Evolutionary conservation across 2,329 filamentous ascomycete genomes (phyloP).

Genomic region (Mycosphaerella sp.): DNA sequence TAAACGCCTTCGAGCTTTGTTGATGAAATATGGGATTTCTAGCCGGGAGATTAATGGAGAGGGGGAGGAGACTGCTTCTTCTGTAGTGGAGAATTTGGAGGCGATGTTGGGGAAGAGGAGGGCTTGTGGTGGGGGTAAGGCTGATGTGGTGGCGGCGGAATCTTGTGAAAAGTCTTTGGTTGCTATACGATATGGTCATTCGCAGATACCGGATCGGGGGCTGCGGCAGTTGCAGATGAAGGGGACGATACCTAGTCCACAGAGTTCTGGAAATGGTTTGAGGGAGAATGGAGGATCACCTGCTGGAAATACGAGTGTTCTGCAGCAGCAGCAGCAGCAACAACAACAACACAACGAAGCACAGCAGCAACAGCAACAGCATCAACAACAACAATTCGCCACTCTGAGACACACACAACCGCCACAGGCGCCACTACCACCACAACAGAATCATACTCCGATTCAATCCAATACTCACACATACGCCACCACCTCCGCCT

Average conservation of each 20-base stretch:
- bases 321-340: no score
- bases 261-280: neutral
- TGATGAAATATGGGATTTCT: slow-evolving; percentile 52
- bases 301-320: no score
- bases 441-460: no score
- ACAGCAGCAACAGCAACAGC: no score
- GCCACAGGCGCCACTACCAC: no score
- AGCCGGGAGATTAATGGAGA: slow-evolving; percentile 46
- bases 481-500: no score
- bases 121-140: neutral
- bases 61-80: no score
- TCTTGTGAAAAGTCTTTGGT: neutral
- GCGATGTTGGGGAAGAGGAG: slow-evolving; percentile 1
- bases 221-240: neutral
- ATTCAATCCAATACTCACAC: no score
- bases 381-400: no score
- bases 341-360: no score
- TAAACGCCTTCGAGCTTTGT: slow-evolving; percentile 53
- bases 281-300: neutral
- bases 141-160: no score
- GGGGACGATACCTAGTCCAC: neutral
- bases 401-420: no score
- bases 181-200: neutral
- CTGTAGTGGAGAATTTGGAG: neutral
- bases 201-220: neutral